Percentiles rank a stretch among this genome's conserved stretches.
Evolutionary conservation across 169 alveolate genomes (phyloP).

Genomic region (Plasmodium yoelii): DNA sequence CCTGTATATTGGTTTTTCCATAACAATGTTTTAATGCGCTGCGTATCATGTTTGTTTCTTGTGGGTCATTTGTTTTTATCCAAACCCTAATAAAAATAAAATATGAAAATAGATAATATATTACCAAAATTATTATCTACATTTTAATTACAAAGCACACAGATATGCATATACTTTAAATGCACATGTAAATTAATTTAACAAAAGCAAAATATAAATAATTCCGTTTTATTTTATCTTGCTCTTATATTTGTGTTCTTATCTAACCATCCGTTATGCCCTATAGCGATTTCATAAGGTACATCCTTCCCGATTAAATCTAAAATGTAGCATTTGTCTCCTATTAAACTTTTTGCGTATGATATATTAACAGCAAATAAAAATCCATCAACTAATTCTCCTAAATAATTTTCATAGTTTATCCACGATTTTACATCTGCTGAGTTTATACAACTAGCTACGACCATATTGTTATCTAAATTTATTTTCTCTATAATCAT

Average conservation of each 20-base stretch:
- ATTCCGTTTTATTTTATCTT: too few relatives aligned
- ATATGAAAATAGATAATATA: not conserved
- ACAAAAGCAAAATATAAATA: too few relatives aligned
- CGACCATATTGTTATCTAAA: conserved; percentile 70
- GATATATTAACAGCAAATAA: conserved; percentile 78
- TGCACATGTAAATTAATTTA: too few relatives aligned
- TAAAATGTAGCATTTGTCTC: conserved; percentile 78
- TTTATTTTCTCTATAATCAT: conserved; percentile 77
- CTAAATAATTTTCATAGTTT: conserved; percentile 84
- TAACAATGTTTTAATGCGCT: conserved; percentile 43
- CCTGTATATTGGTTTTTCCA: conserved; percentile 73
- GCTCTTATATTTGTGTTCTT: not conserved
- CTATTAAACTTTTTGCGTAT: conserved; percentile 43
- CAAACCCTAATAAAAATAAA: conserved; percentile 52
- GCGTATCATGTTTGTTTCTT: conserved; percentile 49
- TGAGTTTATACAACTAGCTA: conserved; percentile 79
- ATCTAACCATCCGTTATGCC: conserved; percentile 83
- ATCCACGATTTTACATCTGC: conserved; percentile 83
- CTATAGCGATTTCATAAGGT: conserved; percentile 83
- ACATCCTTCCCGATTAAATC: conserved; percentile 76
- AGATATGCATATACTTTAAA: too few relatives aligned
- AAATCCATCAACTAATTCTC: conserved; percentile 82
- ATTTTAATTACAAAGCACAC: too few relatives aligned
- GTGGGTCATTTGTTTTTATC: conserved; percentile 72
- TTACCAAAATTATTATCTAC: conserved; percentile 1